Evolutionary conservation across 2,329 filamentous ascomycete species (phyloP).

Genomic region (Aspergillus vadensis): DNA sequence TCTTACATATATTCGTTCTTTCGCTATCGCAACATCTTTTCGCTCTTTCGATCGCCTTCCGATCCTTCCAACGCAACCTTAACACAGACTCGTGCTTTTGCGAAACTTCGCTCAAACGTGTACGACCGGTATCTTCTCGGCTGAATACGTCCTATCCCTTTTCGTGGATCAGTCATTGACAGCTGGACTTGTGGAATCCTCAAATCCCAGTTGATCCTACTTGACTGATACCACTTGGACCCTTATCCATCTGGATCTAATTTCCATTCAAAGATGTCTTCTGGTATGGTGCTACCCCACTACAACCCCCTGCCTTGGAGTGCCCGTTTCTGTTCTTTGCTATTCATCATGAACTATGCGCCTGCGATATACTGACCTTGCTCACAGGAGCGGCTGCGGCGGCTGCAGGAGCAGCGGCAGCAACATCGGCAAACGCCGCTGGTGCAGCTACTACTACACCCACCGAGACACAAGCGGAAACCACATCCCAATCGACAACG

Average conservation of each 20-base stretch:
- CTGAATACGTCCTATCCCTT: constrained; percentile 3
- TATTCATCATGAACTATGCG: background rate
- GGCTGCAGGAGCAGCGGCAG: constrained; percentile 7
- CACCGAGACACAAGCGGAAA: constrained; percentile 2
- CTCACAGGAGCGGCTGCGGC: background rate
- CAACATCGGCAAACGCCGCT: constrained; percentile 12
- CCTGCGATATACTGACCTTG: background rate
- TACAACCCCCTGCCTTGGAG: background rate
- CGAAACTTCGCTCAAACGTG: constrained; percentile 10
- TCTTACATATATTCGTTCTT: constrained; percentile 5
- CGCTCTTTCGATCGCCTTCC: background rate
- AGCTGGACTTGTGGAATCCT: background rate
- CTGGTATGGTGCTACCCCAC: constrained; percentile 6
- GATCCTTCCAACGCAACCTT: background rate
- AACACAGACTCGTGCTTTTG: background rate
- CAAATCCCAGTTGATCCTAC: background rate
- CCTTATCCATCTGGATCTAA: background rate
- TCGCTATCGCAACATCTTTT: constrained; percentile 1
- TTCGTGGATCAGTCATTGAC: background rate
- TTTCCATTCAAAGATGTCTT: background rate
- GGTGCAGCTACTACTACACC: constrained; percentile 12
- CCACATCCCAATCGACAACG: constrained; percentile 16
- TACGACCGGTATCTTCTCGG: constrained; percentile 6
- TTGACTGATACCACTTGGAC: background rate
- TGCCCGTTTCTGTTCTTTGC: background rate